phyloP scores from a whole-genome alignment of 345 rosid genomes.

The Mercurialis annua region DNA sequence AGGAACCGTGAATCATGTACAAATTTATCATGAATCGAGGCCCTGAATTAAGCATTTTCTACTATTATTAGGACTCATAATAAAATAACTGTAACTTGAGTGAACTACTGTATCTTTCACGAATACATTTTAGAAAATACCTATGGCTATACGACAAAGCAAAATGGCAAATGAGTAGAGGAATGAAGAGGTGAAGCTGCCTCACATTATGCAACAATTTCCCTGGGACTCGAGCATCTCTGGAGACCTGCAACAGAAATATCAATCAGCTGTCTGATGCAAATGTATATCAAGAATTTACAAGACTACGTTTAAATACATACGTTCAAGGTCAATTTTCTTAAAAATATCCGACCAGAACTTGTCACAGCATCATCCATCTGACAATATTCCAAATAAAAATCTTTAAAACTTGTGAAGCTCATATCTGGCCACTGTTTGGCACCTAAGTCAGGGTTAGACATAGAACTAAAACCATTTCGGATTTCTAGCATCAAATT shows the following conservation, averaged over 20 bases:
- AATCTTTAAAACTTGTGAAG: background rate
- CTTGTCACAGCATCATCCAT: background rate
- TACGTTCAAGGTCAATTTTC: background rate
- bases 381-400: background rate
- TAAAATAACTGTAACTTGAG: conserved; percentile 5
- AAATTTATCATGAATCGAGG: conserved; percentile 1
- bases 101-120: conserved; percentile 1
- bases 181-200: background rate
- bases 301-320: background rate
- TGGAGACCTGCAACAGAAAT: conserved; percentile 22
- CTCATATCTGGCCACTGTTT: background rate
- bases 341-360: background rate
- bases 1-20: conserved; percentile 3
- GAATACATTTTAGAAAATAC: conserved; percentile 15
- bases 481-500: background rate
- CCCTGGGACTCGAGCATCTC: conserved; percentile 71
- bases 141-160: conserved; percentile 16
- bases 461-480: background rate
- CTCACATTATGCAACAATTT: conserved; percentile 80
- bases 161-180: conserved; percentile 1
- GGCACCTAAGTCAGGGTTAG: background rate
- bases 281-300: background rate
- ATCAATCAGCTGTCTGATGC: background rate
- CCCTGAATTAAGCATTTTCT: conserved; percentile 10
- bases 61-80: background rate